phyloP scores from a whole-genome alignment of 768 basidiomycete genomes.

The Tylopilus sp. region DNA sequence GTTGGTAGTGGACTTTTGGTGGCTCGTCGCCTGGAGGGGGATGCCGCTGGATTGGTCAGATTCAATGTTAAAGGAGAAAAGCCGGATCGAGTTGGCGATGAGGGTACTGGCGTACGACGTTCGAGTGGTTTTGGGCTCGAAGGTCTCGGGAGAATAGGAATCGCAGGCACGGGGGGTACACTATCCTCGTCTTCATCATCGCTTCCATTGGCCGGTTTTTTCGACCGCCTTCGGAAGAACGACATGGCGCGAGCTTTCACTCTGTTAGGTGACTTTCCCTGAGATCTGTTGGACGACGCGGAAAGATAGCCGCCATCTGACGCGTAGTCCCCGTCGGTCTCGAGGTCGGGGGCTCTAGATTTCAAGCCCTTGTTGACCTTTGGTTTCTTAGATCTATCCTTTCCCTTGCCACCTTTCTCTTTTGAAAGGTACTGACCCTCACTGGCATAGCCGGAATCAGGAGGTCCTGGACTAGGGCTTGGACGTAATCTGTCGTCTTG shows the following conservation, averaged over 20 bases:
- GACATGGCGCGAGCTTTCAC: slow-evolving; percentile 32
- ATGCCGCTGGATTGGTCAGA: slow-evolving; percentile 18
- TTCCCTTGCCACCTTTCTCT: slow-evolving; percentile 15
- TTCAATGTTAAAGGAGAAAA: slow-evolving; percentile 27
- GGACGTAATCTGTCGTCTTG: slow-evolving; percentile 21
- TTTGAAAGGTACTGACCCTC: slow-evolving; percentile 33
- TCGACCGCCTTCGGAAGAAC: slow-evolving; percentile 31
- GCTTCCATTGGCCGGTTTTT: slow-evolving; percentile 22
- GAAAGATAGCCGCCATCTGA: slow-evolving; percentile 33
- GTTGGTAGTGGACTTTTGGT: slow-evolving; percentile 29
- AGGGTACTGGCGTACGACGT: slow-evolving; percentile 17
- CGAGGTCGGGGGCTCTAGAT: slow-evolving; percentile 17
- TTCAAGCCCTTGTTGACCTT: slow-evolving; percentile 20
- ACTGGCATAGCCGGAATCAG: slow-evolving; percentile 27
- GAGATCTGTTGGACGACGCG: slow-evolving; percentile 33
- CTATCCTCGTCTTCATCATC: slow-evolving; percentile 30
- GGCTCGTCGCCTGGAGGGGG: slow-evolving; percentile 16
- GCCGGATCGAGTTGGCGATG: slow-evolving; percentile 28
- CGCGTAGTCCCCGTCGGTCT: slow-evolving; percentile 20
- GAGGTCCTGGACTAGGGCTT: slow-evolving; percentile 10
- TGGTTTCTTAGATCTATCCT: slow-evolving; percentile 18
- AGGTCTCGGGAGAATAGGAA: slow-evolving; percentile 24
- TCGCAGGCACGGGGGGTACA: slow-evolving; percentile 32
- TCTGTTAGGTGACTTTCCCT: slow-evolving; percentile 25
- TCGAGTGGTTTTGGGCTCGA: slow-evolving; percentile 30